A percentile compares a stretch with the other conserved stretches of the same genome.
Evolutionary conservation across 225 moss, liverwort and hornwort species (phyloP).

Genomic region (Lunularia cruciata): DNA sequence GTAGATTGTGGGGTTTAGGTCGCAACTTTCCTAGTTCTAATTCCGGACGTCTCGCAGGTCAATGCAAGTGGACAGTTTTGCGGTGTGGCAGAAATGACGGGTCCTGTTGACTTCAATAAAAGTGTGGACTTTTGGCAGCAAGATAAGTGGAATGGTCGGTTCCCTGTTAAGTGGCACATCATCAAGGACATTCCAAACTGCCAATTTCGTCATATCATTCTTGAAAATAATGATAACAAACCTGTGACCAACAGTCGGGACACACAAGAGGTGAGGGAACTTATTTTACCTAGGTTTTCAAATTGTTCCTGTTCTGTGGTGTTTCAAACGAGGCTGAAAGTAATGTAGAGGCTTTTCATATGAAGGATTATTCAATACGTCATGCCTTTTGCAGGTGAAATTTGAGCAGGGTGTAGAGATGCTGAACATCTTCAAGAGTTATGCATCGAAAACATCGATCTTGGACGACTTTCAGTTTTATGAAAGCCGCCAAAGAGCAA

Average conservation of each 20-base stretch:
- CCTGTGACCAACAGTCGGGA: conserved; percentile 99
- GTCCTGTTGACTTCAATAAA: conserved; percentile 89
- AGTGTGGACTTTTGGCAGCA: conserved; percentile 99
- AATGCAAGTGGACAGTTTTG: conserved; percentile 99
- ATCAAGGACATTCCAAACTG: conserved; percentile 98
- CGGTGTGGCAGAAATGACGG: conserved; percentile 94
- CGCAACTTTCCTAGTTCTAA: too few relatives aligned
- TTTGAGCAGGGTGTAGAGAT: conserved; percentile 88
- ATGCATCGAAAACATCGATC: conserved; percentile 85
- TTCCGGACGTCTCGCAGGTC: conserved; percentile 51
- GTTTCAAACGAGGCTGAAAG: too few relatives aligned
- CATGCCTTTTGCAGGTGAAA: conserved; percentile 59
- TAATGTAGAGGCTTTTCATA: too few relatives aligned
- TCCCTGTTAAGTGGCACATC: conserved; percentile 92
- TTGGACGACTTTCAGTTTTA: conserved; percentile 98
- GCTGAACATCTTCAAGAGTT: conserved; percentile 92
- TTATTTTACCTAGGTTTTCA: not conserved
- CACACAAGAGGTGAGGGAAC: conserved; percentile 77
- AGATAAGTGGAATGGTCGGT: conserved; percentile 99
- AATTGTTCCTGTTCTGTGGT: not conserved
- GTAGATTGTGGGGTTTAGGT: too few relatives aligned
- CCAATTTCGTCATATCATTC: conserved; percentile 94
- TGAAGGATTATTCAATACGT: too few relatives aligned
- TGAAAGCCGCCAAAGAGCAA: conserved; percentile 89
- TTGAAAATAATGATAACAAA: conserved; percentile 97